Percentiles rank a stretch among this genome's conserved stretches.
Evolutionary conservation across 768 basidiomycete species (phyloP).

Genomic region (Pleurotus eryngii): DNA sequence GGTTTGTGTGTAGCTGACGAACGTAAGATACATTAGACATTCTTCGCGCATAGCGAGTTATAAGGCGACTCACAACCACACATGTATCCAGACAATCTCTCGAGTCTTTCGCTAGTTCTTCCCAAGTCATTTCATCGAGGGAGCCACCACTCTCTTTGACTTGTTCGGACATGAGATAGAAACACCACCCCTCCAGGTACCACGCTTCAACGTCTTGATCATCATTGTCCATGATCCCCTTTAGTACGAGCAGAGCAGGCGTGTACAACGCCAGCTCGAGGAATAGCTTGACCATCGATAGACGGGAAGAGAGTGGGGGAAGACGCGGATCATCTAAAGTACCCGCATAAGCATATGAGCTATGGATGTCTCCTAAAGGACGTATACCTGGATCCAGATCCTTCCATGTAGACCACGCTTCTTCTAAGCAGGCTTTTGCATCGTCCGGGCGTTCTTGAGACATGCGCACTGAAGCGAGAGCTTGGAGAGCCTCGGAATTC

Average conservation of each 20-base stretch:
- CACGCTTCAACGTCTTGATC: conserved; percentile 89
- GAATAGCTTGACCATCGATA: conserved; percentile 77
- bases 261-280: conserved; percentile 72
- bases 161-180: conserved; percentile 78
- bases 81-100: conserved; percentile 84
- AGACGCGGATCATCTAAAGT: conserved; percentile 58
- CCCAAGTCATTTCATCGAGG: conserved; percentile 57
- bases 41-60: conserved; percentile 1
- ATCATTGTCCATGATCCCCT: conserved; percentile 76
- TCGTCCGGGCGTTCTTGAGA: conserved; percentile 85
- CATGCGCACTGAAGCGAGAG: conserved; percentile 83
- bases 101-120: conserved; percentile 76
- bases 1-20: conserved; percentile 61
- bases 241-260: conserved; percentile 71
- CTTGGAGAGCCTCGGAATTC: conserved; percentile 76
- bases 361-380: background rate
- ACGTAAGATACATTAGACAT: conserved; percentile 1
- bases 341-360: background rate
- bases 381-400: conserved; percentile 52
- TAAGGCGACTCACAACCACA: conserved; percentile 53
- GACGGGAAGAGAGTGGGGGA: conserved; percentile 69
- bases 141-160: conserved; percentile 47
- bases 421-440: conserved; percentile 65
- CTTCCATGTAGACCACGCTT: conserved; percentile 68
- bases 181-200: conserved; percentile 95